phyloP scores from a whole-genome alignment of 2,329 filamentous ascomycete species.

The Diaporthe citrichinensis region DNA sequence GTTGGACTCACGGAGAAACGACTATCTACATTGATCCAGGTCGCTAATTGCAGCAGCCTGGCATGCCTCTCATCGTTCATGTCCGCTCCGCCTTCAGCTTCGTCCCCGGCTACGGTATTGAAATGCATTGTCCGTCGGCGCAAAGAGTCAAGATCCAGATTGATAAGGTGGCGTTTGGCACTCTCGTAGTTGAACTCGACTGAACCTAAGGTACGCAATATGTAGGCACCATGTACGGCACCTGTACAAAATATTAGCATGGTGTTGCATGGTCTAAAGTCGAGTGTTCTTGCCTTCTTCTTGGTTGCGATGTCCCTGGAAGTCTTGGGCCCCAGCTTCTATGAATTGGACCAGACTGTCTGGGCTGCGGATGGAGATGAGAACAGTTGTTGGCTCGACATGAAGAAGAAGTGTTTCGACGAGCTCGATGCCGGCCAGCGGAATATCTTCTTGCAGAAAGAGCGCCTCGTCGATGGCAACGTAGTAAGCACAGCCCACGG shows the following conservation, averaged over 20 bases:
- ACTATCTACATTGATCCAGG: conserved; percentile 82
- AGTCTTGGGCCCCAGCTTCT: conserved; percentile 50
- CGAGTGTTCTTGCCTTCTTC: conserved; percentile 42
- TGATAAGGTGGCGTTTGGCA: conserved; percentile 76
- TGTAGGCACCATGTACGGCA: conserved; percentile 57
- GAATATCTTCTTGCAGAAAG: conserved; percentile 83
- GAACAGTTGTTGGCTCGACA: conserved; percentile 67
- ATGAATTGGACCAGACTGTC: conserved; percentile 56
- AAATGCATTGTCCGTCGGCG: conserved; percentile 70
- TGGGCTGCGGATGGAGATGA: conserved; percentile 65
- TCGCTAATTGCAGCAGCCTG: conserved; percentile 76
- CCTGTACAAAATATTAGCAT: conserved; percentile 47
- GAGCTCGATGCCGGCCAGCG: conserved; percentile 76
- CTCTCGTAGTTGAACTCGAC: conserved; percentile 79
- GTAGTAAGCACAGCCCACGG: conserved; percentile 89
- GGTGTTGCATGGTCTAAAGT: background rate
- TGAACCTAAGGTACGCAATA: conserved; percentile 77
- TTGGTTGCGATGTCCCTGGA: conserved; percentile 46
- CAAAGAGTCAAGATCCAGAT: conserved; percentile 66
- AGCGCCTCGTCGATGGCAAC: conserved; percentile 77
- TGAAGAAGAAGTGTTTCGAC: conserved; percentile 73
- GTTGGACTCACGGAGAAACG: conserved; percentile 69
- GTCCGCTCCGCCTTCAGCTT: conserved; percentile 57
- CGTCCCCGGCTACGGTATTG: conserved; percentile 54
- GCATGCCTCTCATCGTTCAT: conserved; percentile 67